Conservation (phyloP, 208 protist species). For the Leishmania lainsoni region DNA sequence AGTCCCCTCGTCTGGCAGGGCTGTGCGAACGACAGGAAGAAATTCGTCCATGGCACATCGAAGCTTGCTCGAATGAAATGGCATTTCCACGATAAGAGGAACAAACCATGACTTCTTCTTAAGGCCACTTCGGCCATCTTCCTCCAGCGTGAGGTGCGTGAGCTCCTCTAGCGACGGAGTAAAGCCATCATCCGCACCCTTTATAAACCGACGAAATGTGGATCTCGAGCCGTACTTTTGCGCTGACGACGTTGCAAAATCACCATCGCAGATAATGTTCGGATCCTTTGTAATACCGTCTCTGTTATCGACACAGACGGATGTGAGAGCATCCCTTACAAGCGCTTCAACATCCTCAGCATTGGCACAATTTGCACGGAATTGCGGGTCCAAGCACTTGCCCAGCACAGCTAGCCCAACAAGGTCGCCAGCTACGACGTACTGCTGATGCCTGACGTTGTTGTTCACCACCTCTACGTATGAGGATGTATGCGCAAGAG, state of each 20-base stretch:
- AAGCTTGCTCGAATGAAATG: conserved; percentile 83
- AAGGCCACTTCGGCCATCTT: conserved; percentile 84
- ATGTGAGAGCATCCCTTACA: conserved; percentile 48
- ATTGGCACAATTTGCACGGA: conserved; percentile 61
- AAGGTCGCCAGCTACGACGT: conserved; percentile 80
- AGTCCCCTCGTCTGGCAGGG: conserved; percentile 64
- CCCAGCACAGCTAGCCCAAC: conserved; percentile 76
- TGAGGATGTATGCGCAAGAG: conserved; percentile 69
- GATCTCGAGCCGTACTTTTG: conserved; percentile 65
- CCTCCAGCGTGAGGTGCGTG: conserved; percentile 77
- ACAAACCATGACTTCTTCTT: conserved; percentile 92
- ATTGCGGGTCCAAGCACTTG: conserved; percentile 89
- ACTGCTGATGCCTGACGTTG: conserved; percentile 81
- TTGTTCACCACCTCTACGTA: conserved; percentile 86
- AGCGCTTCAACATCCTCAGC: conserved; percentile 24
- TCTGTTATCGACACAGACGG: conserved; percentile 58
- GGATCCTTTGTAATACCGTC: conserved; percentile 72
- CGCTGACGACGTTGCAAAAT: conserved; percentile 73
- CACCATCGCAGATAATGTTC: conserved; percentile 27
- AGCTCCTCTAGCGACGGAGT: conserved; percentile 78
- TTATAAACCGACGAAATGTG: conserved; percentile 77
- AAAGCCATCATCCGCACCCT: conserved; percentile 82
- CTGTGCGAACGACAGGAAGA: conserved; percentile 64
- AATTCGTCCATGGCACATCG: conserved; percentile 70
- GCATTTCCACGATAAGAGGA: conserved; percentile 75